A percentile compares a stretch with the other conserved stretches of the same genome.
These are phyloP conservation scores for Penicillium pulvis DNA, from an alignment of 495 filamentous ascomycete genomes.

Conservation along the genomic window DNA sequence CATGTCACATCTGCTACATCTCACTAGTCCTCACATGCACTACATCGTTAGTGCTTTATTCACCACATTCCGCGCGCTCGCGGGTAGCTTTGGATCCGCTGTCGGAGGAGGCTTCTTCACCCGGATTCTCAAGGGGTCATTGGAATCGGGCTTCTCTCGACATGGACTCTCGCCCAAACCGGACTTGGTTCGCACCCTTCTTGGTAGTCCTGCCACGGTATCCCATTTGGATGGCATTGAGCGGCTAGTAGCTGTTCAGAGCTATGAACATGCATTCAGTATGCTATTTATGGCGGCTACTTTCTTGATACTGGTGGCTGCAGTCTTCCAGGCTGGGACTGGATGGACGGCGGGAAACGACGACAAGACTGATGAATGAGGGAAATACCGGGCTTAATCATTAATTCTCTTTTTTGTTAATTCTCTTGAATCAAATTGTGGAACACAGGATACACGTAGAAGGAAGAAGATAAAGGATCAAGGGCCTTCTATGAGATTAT, in stretches of 20 bases:
- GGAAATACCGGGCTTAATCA: background rate
- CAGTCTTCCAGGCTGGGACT: slow-evolving; percentile 65
- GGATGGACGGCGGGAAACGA: slow-evolving; percentile 55
- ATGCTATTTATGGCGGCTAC: slow-evolving; percentile 60
- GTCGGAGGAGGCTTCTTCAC: slow-evolving; percentile 76
- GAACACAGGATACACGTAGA: background rate
- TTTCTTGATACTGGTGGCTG: slow-evolving; percentile 54
- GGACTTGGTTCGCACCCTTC: slow-evolving; percentile 61
- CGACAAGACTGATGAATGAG: background rate
- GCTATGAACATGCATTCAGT: slow-evolving; percentile 61
- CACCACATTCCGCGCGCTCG: slow-evolving; percentile 73
- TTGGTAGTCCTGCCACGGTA: slow-evolving; percentile 70
- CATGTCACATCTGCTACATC: slow-evolving; percentile 71
- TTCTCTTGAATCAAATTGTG: background rate
- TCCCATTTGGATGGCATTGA: slow-evolving; percentile 52
- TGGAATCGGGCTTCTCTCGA: slow-evolving; percentile 60
- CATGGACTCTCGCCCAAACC: slow-evolving; percentile 47
- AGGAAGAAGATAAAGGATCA: too few species aligned
- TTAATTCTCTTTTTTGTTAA: background rate
- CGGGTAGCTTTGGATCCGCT: slow-evolving; percentile 72
- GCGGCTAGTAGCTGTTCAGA: slow-evolving; percentile 59
- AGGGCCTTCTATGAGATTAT: too few species aligned
- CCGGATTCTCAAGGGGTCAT: slow-evolving; percentile 54
- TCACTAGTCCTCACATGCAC: slow-evolving; percentile 61
- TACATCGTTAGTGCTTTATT: slow-evolving; percentile 71